A percentile compares a stretch with the other conserved stretches of the same genome.
These are phyloP conservation scores for Miscanthus sacchariflorus DNA, from an alignment of 202 grass and related monocot genomes.

Conservation along the genomic window DNA sequence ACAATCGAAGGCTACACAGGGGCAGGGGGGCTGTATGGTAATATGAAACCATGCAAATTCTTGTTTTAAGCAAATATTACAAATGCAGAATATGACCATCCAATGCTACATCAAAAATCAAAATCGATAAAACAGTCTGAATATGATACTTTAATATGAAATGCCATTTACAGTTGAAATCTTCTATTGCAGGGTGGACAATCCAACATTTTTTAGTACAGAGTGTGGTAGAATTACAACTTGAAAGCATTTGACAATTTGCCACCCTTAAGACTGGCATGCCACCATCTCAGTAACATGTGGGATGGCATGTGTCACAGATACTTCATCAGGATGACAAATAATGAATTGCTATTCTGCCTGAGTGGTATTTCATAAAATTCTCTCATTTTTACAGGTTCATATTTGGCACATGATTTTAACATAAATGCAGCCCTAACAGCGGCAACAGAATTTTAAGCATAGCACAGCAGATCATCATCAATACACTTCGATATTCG, in stretches of 20 bases:
- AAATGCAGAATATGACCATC: constrained; percentile 17
- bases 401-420: background rate
- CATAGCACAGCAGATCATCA: constrained; percentile 3
- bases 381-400: constrained; percentile 2
- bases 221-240: background rate
- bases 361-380: background rate
- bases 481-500: background rate
- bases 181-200: background rate
- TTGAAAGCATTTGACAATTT: background rate
- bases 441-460: background rate
- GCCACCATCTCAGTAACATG: background rate
- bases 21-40: background rate
- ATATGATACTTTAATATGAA: background rate
- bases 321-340: background rate
- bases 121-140: background rate
- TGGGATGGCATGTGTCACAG: background rate
- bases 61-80: background rate
- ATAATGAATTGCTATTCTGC: background rate
- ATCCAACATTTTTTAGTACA: constrained; percentile 44
- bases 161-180: background rate
- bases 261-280: background rate
- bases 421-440: background rate
- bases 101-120: constrained; percentile 8
- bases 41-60: background rate
- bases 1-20: constrained; percentile 15